Evolutionary conservation across 495 filamentous ascomycete genomes (phyloP).

Genomic region (Daldinia decipiens): DNA sequence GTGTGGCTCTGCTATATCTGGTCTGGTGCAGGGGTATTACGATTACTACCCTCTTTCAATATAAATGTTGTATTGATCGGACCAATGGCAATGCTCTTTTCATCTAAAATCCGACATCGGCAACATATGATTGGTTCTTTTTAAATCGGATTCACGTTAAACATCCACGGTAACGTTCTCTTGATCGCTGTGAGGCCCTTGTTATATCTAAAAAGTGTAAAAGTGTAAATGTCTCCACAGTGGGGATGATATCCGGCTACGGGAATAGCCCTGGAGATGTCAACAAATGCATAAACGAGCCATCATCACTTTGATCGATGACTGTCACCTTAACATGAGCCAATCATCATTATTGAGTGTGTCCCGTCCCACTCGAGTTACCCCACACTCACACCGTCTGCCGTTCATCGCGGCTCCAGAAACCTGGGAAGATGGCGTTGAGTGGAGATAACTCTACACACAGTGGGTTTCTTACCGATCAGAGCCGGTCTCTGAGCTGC

Average conservation of each 20-base stretch:
- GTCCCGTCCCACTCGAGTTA: constrained; percentile 1
- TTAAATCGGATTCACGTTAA: background rate
- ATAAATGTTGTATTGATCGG: constrained; percentile 22
- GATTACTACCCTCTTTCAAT: background rate
- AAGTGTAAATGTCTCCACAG: background rate
- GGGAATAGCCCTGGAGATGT: constrained; percentile 13
- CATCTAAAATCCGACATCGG: constrained; percentile 29
- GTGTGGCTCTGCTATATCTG: background rate
- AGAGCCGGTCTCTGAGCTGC: background rate
- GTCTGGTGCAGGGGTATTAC: background rate
- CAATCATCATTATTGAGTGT: constrained; percentile 4
- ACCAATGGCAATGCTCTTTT: background rate
- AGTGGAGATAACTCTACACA: background rate
- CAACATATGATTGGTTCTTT: constrained; percentile 6
- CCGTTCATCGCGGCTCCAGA: constrained; percentile 10
- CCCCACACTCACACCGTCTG: background rate
- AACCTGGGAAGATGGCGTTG: constrained; percentile 4
- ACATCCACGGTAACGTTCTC: background rate
- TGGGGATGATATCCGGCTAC: background rate
- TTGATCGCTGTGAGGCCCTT: background rate
- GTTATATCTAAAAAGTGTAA: background rate
- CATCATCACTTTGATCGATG: background rate
- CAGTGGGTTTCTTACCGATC: background rate
- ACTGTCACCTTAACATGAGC: background rate
- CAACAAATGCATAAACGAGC: constrained; percentile 7